phyloP scores from a whole-genome alignment of 164 flowering plant species.

The Dillenia turbinata region DNA sequence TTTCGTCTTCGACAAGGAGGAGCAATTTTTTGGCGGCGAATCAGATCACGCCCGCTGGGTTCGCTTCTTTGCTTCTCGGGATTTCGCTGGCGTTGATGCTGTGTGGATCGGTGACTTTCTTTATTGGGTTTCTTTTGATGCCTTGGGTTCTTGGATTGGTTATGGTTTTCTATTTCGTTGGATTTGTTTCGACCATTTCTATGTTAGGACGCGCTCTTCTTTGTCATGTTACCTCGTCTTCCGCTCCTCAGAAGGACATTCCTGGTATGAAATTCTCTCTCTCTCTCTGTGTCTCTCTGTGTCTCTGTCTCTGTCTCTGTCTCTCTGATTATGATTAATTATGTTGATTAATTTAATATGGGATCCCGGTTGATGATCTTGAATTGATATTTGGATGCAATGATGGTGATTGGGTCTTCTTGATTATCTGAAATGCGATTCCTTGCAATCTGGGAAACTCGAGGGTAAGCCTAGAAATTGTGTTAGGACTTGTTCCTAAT shows the following conservation, averaged over 20 bases:
- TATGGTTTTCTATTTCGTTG: conserved; percentile 66
- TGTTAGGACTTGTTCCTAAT: too few relatives aligned
- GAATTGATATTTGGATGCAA: neutral
- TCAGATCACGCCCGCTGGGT: conserved; percentile 72
- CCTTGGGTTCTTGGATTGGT: conserved; percentile 93
- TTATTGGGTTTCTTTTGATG: conserved; percentile 88
- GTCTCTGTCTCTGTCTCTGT: neutral
- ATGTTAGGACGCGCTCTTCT: conserved; percentile 63
- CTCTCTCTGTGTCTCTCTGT: too few relatives aligned
- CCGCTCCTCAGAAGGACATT: conserved; percentile 42
- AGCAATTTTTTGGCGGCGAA: conserved; percentile 10
- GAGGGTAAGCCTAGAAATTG: too few relatives aligned
- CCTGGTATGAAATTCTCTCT: conserved; percentile 28
- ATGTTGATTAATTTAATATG: neutral
- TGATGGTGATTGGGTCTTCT: too few relatives aligned
- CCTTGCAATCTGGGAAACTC: too few relatives aligned
- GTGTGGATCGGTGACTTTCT: conserved; percentile 91
- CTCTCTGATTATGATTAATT: neutral
- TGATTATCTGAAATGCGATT: too few relatives aligned
- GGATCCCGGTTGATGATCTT: neutral
- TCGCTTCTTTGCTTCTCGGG: conserved; percentile 85
- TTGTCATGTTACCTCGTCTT: conserved; percentile 33
- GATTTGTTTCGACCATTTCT: conserved; percentile 62
- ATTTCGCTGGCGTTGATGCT: conserved; percentile 81
- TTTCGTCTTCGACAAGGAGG: conserved; percentile 12